Base-by-base conservation (phyloP, 306 rosid species). In the Boehmeria nivea region DNA sequence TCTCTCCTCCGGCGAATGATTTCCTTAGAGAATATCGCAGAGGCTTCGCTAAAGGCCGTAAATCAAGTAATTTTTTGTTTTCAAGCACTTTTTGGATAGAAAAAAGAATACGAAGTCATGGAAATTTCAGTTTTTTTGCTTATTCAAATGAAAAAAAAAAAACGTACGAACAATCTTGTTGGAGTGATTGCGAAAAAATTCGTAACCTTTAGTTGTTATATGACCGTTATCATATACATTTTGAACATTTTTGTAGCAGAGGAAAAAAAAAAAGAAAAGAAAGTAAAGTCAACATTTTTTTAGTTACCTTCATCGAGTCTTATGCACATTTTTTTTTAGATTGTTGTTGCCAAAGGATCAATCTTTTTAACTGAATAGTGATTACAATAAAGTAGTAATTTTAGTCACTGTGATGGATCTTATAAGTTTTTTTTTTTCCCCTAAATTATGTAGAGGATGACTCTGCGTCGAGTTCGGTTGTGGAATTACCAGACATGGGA, bases 21-120 rank as follows among this genome's bases (percentile, higher is more conserved):
- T 83, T 83, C 36, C 19, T 71, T 44, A 10, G 40, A 1, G 84
- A 87, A 53, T 76, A 61, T 73, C 89, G 93, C 65, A 73, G 96
- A 74, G 73, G 89, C 60, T 87, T 75, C 74, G 99, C 96, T 49
- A 87, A 87, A 71, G 98, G 82, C 57, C 81, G 95, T 31, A 91
- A 85, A 74, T 74, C 94, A 69, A 82, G 95, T 84, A 78, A 38
- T 43, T 55, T n/a, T n/a, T 44, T 14, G 13, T 40, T 10, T 40
- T 33, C 16, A 43, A 6, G 44, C 45, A 38, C 45, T 38, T 28
- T 45, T 20, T 38, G 51, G 45, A 11, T 8, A n/a, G 42, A 25
- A 43, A 6, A 60, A 46, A 28, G 18, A 36, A 20, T 37, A 15
- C 0, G 33, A 21, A 12, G 14, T 17, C 10, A 3, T 16, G 13